Conservation (phyloP, 2,329 filamentous ascomycete species). For the Colletotrichum sp. region DNA sequence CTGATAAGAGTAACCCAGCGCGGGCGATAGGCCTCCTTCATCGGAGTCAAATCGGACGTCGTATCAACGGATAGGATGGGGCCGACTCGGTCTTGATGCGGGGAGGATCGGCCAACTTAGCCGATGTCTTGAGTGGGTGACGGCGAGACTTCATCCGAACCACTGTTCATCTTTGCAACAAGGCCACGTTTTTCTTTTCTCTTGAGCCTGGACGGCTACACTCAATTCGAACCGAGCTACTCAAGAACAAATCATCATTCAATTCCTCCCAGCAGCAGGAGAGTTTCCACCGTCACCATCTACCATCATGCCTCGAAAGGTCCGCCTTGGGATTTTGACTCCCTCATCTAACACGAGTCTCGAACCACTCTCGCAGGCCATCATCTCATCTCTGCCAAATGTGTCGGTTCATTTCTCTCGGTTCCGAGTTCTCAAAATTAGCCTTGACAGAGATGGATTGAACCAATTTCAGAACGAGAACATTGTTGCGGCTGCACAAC, state of each 20-base stretch:
- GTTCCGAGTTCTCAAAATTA: background rate
- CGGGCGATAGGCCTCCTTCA: background rate
- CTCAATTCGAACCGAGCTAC: background rate
- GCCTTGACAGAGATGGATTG: background rate
- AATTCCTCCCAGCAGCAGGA: rapidly evolving
- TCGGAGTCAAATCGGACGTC: background rate
- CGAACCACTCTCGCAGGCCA: background rate
- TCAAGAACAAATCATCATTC: background rate
- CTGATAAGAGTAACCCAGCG: background rate
- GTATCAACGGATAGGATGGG: background rate
- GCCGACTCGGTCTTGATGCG: background rate
- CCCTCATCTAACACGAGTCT: background rate
- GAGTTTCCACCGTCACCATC: rapidly evolving
- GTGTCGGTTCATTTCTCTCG: background rate
- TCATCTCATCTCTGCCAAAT: background rate
- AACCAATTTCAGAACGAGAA: background rate
- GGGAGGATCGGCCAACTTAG: background rate
- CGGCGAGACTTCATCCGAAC: background rate
- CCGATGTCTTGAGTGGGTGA: background rate
- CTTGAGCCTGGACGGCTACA: background rate
- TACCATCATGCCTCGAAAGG: background rate
- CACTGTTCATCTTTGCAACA: background rate
- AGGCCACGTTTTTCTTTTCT: background rate
- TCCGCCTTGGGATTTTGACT: background rate
- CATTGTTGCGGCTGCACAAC: slow-evolving; percentile 35